Evolutionary conservation across 441 rosid species (phyloP).

Genomic region (Daphne laureola): DNA sequence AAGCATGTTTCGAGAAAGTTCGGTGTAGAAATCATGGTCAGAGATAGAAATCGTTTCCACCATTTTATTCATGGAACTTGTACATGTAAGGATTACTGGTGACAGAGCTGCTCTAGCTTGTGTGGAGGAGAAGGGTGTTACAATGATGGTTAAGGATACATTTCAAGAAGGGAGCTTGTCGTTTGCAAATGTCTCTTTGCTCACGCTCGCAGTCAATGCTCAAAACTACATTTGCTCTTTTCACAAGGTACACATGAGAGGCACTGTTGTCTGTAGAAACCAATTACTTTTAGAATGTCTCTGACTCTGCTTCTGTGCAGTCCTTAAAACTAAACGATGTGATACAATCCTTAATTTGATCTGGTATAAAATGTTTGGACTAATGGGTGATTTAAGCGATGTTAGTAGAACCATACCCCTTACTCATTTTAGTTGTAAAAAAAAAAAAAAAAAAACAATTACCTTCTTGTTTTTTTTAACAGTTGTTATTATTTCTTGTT

Average conservation of each 20-base stretch:
- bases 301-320: conserved; percentile 44
- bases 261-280: conserved; percentile 45
- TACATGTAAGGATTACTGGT: conserved; percentile 34
- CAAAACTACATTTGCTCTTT: conserved; percentile 32
- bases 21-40: conserved; percentile 20
- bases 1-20: conserved; percentile 25
- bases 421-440: too few relatives aligned
- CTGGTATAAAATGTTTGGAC: too few relatives aligned
- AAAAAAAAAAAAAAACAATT: too few relatives aligned
- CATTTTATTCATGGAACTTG: conserved; percentile 31
- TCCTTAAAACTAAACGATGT: conserved; percentile 20
- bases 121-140: too few relatives aligned
- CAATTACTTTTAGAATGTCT: conserved; percentile 42
- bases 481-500: too few relatives aligned
- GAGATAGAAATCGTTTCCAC: conserved; percentile 32
- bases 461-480: too few relatives aligned
- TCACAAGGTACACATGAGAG: conserved; percentile 41
- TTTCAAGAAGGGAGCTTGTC: too few relatives aligned
- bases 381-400: too few relatives aligned
- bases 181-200: too few relatives aligned
- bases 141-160: too few relatives aligned
- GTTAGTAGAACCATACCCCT: too few relatives aligned
- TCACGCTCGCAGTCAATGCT: conserved; percentile 24
- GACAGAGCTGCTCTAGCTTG: conserved; percentile 1
- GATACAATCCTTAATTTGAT: too few relatives aligned